These are phyloP conservation scores for Syncephalastrum racemosum DNA, from an alignment of 371 early-diverging fungal species.

Conservation along the genomic window DNA sequence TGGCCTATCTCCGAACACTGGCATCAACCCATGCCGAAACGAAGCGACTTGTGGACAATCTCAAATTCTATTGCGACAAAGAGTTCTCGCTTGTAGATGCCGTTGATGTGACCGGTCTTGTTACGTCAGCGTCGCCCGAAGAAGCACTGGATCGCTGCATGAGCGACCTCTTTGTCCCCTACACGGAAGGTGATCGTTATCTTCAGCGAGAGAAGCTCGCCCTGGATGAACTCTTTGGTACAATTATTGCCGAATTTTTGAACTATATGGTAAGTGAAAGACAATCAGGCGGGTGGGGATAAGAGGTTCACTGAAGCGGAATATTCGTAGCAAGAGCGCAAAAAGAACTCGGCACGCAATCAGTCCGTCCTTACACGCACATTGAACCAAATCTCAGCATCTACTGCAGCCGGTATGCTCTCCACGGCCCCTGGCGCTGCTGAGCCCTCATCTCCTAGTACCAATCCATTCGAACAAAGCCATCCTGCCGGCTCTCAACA, in stretches of 20 bases:
- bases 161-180: slow-evolving; percentile 94
- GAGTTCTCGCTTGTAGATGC: slow-evolving; percentile 43
- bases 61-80: slow-evolving; percentile 63
- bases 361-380: slow-evolving; percentile 70
- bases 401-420: slow-evolving; percentile 29
- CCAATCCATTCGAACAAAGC: slow-evolving; percentile 19
- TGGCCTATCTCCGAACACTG: slow-evolving; percentile 81
- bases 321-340: slow-evolving; percentile 50
- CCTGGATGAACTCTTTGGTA: slow-evolving; percentile 61
- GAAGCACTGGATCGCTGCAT: slow-evolving; percentile 82
- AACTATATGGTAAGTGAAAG: slow-evolving; percentile 37
- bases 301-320: background rate
- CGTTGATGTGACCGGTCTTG: slow-evolving; percentile 29
- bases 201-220: slow-evolving; percentile 73
- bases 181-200: slow-evolving; percentile 88
- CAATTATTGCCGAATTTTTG: slow-evolving; percentile 47
- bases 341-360: slow-evolving; percentile 57
- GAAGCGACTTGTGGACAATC: slow-evolving; percentile 67
- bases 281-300: background rate
- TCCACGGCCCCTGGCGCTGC: slow-evolving; percentile 21
- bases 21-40: slow-evolving; percentile 78
- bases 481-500: slow-evolving; percentile 4
- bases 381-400: slow-evolving; percentile 68
- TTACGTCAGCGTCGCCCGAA: slow-evolving; percentile 50
- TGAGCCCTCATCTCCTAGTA: slow-evolving; percentile 6